Percentiles rank a stretch among this genome's conserved stretches.
phyloP scores from a whole-genome alignment of 129 eudicot genomes.

The Artemisia argyi region DNA sequence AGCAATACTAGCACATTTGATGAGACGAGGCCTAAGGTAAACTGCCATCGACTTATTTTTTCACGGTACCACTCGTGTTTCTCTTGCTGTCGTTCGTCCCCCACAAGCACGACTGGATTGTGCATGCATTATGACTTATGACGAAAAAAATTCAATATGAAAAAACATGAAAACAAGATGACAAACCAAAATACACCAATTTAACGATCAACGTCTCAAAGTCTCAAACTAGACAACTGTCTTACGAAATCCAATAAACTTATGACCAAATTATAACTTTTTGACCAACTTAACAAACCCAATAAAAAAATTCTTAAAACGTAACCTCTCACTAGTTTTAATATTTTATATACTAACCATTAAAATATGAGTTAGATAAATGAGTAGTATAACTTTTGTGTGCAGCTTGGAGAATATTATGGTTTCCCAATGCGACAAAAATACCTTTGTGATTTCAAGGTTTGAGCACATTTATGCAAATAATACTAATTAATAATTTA shows the following conservation, averaged over 20 bases:
- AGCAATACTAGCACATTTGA: too few relatives aligned
- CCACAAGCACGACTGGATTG: too few relatives aligned
- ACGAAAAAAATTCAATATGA: too few relatives aligned
- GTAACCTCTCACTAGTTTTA: not conserved
- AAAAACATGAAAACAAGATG: too few relatives aligned
- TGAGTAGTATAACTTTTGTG: too few relatives aligned
- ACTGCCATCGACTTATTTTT: too few relatives aligned
- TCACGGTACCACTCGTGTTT: too few relatives aligned
- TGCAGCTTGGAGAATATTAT: slow-evolving; percentile 61
- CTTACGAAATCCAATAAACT: not conserved
- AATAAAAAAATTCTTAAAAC: not conserved
- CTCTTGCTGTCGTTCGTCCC: too few relatives aligned
- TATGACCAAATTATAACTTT: slow-evolving; percentile 7
- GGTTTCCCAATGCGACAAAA: slow-evolving; percentile 78
- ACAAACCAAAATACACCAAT: too few relatives aligned
- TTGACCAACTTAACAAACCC: slow-evolving; percentile 21
- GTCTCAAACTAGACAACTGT: not conserved
- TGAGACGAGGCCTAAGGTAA: too few relatives aligned
- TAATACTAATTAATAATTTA: not conserved
- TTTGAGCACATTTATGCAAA: slow-evolving; percentile 29
- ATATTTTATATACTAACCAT: not conserved
- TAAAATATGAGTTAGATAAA: not conserved
- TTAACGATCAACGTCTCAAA: too few relatives aligned
- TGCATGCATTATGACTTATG: too few relatives aligned
- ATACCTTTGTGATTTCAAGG: slow-evolving; percentile 55